A percentile compares a stretch with the other conserved stretches of the same genome.
These are phyloP conservation scores for Pulveroboletus ravenelii DNA, from an alignment of 768 basidiomycete genomes.

Conservation along the genomic window DNA sequence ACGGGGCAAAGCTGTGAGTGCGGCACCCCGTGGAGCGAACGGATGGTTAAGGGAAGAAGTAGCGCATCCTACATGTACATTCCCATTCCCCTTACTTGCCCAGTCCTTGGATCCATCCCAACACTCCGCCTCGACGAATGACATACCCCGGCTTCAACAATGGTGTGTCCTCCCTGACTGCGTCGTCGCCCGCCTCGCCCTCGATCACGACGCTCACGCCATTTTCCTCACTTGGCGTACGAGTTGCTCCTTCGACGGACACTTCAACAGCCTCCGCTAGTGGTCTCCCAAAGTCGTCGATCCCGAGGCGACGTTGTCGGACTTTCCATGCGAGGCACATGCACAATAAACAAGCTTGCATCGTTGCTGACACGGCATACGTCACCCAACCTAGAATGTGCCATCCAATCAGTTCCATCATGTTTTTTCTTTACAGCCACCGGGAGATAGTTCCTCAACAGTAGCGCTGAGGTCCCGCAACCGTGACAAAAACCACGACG, in stretches of 20 bases:
- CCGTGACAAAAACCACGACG: conserved; percentile 14
- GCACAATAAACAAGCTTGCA: conserved; percentile 75
- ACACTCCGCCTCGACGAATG: conserved; percentile 18
- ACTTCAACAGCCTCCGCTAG: conserved; percentile 17
- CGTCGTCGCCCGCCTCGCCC: conserved; percentile 8
- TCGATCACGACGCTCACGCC: conserved; percentile 20
- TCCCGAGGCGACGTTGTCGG: conserved; percentile 65
- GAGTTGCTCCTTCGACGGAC: neutral
- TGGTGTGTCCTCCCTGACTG: conserved; percentile 16
- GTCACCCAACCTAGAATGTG: conserved; percentile 63
- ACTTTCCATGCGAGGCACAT: conserved; percentile 87
- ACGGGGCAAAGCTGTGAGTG: conserved; percentile 12
- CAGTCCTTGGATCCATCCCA: conserved; percentile 22
- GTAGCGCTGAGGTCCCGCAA: neutral
- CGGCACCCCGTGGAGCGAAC: too few species aligned
- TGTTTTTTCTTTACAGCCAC: neutral
- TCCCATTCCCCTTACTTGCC: conserved; percentile 8
- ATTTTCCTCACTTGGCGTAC: conserved; percentile 3
- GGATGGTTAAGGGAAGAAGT: neutral
- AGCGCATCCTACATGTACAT: too few species aligned
- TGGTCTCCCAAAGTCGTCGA: conserved; percentile 87
- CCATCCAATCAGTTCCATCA: neutral
- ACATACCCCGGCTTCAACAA: conserved; percentile 20
- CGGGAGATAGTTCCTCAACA: neutral
- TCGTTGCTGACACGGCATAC: conserved; percentile 74